Conservation (phyloP, 192 early-diverging fungal species). For the Backusella circina region DNA sequence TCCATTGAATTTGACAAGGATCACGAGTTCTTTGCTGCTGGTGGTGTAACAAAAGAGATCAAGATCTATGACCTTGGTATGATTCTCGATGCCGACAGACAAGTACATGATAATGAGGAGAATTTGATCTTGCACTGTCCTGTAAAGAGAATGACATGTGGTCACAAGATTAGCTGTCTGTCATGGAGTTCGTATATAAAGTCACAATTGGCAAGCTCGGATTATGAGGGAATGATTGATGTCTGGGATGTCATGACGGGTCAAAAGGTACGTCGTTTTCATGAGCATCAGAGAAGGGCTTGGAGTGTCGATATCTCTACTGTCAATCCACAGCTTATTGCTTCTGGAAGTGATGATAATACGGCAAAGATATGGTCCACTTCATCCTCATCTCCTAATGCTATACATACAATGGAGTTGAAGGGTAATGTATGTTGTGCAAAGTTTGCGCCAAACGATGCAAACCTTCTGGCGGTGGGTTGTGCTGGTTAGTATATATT, state of each 20-base stretch:
- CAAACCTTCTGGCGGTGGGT: constrained; percentile 80
- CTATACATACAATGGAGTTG: constrained; percentile 78
- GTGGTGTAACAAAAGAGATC: constrained; percentile 89
- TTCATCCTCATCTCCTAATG: constrained; percentile 49
- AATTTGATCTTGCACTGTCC: constrained; percentile 64
- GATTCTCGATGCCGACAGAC: constrained; percentile 20
- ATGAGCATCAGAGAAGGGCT: constrained; percentile 90
- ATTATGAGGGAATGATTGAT: constrained; percentile 89
- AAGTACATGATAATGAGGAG: constrained; percentile 24
- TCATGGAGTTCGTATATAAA: constrained; percentile 90
- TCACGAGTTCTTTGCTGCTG: constrained; percentile 91
- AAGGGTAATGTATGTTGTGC: constrained; percentile 92
- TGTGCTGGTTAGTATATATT: constrained; percentile 61
- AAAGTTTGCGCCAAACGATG: constrained; percentile 79
- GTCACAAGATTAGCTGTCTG: constrained; percentile 91
- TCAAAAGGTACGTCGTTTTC: constrained; percentile 54
- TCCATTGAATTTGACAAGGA: constrained; percentile 95
- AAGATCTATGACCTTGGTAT: constrained; percentile 86
- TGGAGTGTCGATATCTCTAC: constrained; percentile 90
- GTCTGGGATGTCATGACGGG: constrained; percentile 85
- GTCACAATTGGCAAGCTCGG: constrained; percentile 80
- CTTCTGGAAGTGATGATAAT: constrained; percentile 90
- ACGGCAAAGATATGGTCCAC: constrained; percentile 89
- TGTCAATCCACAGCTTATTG: constrained; percentile 73
- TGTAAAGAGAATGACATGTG: constrained; percentile 68